phyloP scores from a whole-genome alignment of 441 rosid genomes.

The Jatropha podagrica region DNA sequence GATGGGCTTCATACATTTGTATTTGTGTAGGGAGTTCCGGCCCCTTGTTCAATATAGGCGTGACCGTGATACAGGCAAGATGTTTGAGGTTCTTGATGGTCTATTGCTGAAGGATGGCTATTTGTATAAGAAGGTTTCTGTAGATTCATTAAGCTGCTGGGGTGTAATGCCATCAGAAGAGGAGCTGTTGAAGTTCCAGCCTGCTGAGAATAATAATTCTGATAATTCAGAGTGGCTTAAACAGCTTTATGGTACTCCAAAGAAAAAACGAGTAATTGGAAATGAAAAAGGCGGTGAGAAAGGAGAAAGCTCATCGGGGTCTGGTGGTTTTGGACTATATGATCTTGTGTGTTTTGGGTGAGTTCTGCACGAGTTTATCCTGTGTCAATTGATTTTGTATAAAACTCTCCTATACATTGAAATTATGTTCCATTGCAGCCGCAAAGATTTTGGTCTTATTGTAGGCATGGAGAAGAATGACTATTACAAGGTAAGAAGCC shows the following conservation, averaged over 20 bases:
- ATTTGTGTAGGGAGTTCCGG: constrained; percentile 67
- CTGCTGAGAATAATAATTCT: constrained; percentile 59
- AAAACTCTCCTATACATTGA: constrained; percentile 24
- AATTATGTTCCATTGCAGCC: constrained; percentile 49
- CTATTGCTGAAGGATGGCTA: constrained; percentile 90
- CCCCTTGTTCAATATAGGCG: constrained; percentile 76
- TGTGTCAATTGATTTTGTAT: constrained; percentile 17
- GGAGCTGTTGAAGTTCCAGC: constrained; percentile 73
- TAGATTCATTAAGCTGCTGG: constrained; percentile 72
- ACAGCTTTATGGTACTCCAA: constrained; percentile 79
- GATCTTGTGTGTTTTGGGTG: constrained; percentile 85
- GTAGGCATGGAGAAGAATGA: constrained; percentile 86
- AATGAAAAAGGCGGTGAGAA: constrained; percentile 61
- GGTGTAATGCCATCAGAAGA: constrained; percentile 74
- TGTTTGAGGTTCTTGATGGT: constrained; percentile 75
- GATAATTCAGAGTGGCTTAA: constrained; percentile 81
- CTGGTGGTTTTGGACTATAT: constrained; percentile 49
- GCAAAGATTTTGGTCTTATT: constrained; percentile 87
- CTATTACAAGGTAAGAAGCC: constrained; percentile 59
- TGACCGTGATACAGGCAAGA: constrained; percentile 76
- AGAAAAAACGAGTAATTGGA: constrained; percentile 45
- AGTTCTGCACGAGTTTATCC: constrained; percentile 24
- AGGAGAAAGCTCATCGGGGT: constrained; percentile 67
- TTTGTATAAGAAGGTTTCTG: constrained; percentile 66
- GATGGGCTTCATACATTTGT: constrained; percentile 8